Conservation (phyloP, 371 early-diverging fungal species). For the Mortierella sp. region DNA sequence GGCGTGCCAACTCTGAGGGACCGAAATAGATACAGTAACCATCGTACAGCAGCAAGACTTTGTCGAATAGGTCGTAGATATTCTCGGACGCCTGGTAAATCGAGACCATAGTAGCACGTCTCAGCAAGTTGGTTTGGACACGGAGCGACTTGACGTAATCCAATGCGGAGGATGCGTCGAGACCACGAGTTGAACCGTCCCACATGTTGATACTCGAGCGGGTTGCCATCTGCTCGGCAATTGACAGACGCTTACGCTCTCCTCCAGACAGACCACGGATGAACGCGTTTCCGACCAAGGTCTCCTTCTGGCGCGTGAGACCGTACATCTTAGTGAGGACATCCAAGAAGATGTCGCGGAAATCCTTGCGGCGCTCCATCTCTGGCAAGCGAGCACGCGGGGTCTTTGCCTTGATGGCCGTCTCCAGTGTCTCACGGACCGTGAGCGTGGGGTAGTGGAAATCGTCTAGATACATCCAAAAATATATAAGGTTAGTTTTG, state of each 20-base stretch:
- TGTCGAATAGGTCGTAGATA: constrained; percentile 85
- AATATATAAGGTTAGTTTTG: not conserved
- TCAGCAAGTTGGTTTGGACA: constrained; percentile 73
- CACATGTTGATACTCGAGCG: constrained; percentile 82
- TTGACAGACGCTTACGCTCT: constrained; percentile 89
- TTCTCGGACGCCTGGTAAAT: constrained; percentile 82
- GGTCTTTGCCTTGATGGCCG: constrained; percentile 76
- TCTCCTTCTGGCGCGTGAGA: constrained; percentile 79
- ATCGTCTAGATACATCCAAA: constrained; percentile 62
- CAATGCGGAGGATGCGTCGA: constrained; percentile 92
- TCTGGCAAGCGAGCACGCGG: constrained; percentile 69
- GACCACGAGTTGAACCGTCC: constrained; percentile 91
- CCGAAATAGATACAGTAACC: constrained; percentile 85
- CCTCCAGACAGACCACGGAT: constrained; percentile 90
- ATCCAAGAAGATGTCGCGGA: constrained; percentile 62
- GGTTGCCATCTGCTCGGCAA: constrained; percentile 90
- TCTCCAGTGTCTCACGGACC: constrained; percentile 74
- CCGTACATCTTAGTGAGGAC: constrained; percentile 79
- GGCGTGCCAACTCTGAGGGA: constrained; percentile 69
- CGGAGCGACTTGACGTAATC: constrained; percentile 80
- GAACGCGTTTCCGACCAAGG: constrained; percentile 87
- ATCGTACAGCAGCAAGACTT: constrained; percentile 75
- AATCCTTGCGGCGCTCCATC: constrained; percentile 57
- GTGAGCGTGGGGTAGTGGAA: constrained; percentile 77
- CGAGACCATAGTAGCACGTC: constrained; percentile 74